Evolutionary conservation across 139 green algal genomes (phyloP).

Genomic region (Tetraselmis striata): DNA sequence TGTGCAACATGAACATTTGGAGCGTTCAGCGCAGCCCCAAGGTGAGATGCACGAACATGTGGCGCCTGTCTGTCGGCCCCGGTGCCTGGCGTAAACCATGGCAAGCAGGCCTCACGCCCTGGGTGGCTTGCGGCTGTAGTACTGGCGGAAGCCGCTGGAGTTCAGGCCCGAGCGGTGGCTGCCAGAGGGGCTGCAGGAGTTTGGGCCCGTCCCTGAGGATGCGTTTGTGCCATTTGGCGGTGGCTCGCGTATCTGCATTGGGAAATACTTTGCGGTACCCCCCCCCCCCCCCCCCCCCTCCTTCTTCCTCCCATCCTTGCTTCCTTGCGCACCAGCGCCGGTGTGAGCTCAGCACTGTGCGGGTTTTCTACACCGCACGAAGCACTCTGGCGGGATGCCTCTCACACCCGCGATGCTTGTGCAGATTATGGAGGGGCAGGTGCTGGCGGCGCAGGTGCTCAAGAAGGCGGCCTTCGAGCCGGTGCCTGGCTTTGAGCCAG

Average conservation of each 20-base stretch:
- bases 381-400: too few relatives aligned
- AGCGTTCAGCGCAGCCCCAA: not conserved
- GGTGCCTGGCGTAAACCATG: too few relatives aligned
- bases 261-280: constrained; percentile 8
- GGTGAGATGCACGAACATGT: too few relatives aligned
- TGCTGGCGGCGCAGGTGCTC: not conserved
- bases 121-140: not conserved
- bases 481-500: not conserved
- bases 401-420: too few relatives aligned
- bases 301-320: too few relatives aligned
- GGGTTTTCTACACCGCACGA: too few relatives aligned
- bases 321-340: too few relatives aligned
- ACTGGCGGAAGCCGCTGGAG: not conserved
- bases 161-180: not conserved
- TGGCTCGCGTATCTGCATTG: not conserved
- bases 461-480: not conserved
- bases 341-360: too few relatives aligned
- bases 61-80: too few relatives aligned
- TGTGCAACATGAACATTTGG: not conserved
- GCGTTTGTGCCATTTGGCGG: not conserved
- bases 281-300: too few relatives aligned
- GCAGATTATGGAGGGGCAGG: not conserved
- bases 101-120: too few relatives aligned
- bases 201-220: not conserved
- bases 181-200: not conserved